A percentile compares a stretch with the other conserved stretches of the same genome.
phyloP scores from a whole-genome alignment of 345 rosid genomes.

The Lepidium didymum region DNA sequence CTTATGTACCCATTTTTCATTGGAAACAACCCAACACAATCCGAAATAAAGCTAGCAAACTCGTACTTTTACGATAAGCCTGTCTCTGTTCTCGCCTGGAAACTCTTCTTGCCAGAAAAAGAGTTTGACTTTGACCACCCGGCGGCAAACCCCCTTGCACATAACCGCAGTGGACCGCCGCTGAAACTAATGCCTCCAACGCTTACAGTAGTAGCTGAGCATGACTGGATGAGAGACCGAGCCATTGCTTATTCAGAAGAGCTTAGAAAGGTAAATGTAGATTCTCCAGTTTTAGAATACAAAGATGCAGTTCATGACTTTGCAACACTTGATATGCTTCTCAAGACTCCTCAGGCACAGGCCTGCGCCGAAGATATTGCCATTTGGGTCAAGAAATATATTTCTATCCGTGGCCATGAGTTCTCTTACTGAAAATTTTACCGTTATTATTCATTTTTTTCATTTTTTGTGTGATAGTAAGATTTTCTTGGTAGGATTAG shows the following conservation, averaged over 20 bases:
- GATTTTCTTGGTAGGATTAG: constrained; percentile 18
- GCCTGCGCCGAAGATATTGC: constrained; percentile 87
- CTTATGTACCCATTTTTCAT: constrained; percentile 86
- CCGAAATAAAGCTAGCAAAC: constrained; percentile 72
- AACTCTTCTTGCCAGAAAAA: constrained; percentile 70
- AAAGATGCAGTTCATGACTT: constrained; percentile 95
- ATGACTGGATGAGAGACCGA: constrained; percentile 95
- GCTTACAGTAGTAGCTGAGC: constrained; percentile 86
- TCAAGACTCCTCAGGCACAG: constrained; percentile 81
- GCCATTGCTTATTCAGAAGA: constrained; percentile 92
- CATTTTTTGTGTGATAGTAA: constrained; percentile 16
- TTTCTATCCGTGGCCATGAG: constrained; percentile 79
- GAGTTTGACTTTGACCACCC: constrained; percentile 77
- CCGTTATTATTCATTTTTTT: constrained; percentile 14
- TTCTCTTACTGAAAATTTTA: constrained; percentile 56
- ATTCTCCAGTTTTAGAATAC: constrained; percentile 85
- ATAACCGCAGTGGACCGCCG: constrained; percentile 59
- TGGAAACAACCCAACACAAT: constrained; percentile 70
- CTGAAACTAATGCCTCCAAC: constrained; percentile 90
- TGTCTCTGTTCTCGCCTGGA: constrained; percentile 67
- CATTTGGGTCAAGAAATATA: constrained; percentile 87
- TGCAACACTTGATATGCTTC: constrained; percentile 86
- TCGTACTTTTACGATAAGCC: constrained; percentile 81
- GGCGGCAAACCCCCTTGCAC: constrained; percentile 78
- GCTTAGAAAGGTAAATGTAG: constrained; percentile 80